phyloP scores from a whole-genome alignment of 2,329 filamentous ascomycete genomes.

The Gaeumannomyces sp. region DNA sequence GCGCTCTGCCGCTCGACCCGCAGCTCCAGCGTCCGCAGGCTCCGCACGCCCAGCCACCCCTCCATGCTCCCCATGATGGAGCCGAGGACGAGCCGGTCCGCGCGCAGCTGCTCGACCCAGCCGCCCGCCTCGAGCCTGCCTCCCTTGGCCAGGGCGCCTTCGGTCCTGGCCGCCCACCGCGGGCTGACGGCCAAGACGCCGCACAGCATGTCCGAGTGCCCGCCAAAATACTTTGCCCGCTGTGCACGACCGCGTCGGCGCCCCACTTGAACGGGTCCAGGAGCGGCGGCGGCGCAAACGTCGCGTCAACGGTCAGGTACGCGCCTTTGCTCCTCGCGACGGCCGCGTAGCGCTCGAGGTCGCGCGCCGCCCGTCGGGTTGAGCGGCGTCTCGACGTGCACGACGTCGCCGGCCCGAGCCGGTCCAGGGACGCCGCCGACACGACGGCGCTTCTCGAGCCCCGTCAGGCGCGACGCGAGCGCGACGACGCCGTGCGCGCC shows the following conservation, averaged over 20 bases:
- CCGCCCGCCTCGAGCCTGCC: slow-evolving; percentile 19
- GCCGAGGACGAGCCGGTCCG: slow-evolving; percentile 72
- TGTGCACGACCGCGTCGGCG: slow-evolving; percentile 85
- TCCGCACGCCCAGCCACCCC: slow-evolving; percentile 85
- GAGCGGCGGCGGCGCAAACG: slow-evolving; percentile 85
- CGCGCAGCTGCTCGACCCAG: slow-evolving; percentile 55
- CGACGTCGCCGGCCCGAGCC: slow-evolving; percentile 72
- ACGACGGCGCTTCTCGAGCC: slow-evolving; percentile 59
- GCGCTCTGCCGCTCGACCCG: slow-evolving; percentile 70
- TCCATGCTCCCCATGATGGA: slow-evolving; percentile 84
- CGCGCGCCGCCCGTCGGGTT: slow-evolving; percentile 82
- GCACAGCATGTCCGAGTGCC: slow-evolving; percentile 89
- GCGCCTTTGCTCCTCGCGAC: slow-evolving; percentile 69
- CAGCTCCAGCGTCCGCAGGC: slow-evolving; percentile 78
- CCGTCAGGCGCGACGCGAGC: slow-evolving; percentile 68
- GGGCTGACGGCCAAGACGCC: slow-evolving; percentile 68
- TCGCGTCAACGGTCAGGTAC: slow-evolving; percentile 77
- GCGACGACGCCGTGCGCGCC: slow-evolving; percentile 82
- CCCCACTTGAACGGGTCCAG: slow-evolving; percentile 79
- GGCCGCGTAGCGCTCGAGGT: slow-evolving; percentile 65
- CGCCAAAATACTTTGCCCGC: slow-evolving; percentile 95
- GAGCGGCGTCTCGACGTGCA: slow-evolving; percentile 89
- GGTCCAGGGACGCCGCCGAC: slow-evolving; percentile 41
- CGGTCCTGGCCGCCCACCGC: slow-evolving; percentile 22
- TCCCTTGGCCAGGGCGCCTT: slow-evolving; percentile 23